Evolutionary conservation across 805 yeast genomes (phyloP).

Genomic region (Komagataella phaffii): DNA sequence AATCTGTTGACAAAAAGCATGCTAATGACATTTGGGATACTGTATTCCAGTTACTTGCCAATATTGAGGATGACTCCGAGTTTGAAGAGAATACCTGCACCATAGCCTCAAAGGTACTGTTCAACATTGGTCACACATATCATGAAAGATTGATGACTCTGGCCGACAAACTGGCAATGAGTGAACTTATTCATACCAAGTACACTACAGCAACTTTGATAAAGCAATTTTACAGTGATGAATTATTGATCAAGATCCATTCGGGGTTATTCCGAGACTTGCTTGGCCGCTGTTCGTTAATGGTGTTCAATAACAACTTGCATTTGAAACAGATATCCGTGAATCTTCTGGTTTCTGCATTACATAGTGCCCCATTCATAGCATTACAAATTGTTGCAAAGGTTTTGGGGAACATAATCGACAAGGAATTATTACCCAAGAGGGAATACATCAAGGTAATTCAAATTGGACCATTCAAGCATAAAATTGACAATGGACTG

Average conservation of each 20-base stretch:
- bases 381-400: conserved; percentile 29
- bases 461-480: conserved; percentile 82
- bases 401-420: conserved; percentile 36
- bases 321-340: conserved; percentile 49
- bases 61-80: conserved; percentile 3
- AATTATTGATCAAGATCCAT: conserved; percentile 2
- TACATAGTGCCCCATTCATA: conserved; percentile 39
- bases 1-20: conserved; percentile 9
- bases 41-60: conserved; percentile 1
- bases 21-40: conserved; percentile 6
- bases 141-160: background rate
- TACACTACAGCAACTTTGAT: conserved; percentile 15
- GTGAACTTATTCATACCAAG: conserved; percentile 6
- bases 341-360: conserved; percentile 42
- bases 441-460: conserved; percentile 48
- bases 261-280: conserved; percentile 7
- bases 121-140: conserved; percentile 7
- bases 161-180: conserved; percentile 3
- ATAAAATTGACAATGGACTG: conserved; percentile 65
- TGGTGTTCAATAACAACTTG: conserved; percentile 21
- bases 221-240: conserved; percentile 12
- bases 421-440: conserved; percentile 37
- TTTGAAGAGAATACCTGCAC: conserved; percentile 4
- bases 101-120: conserved; percentile 6
- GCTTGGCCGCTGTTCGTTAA: conserved; percentile 12